Base-by-base conservation (phyloP, 306 rosid species). In the Begonia peltatifolia region DNA sequence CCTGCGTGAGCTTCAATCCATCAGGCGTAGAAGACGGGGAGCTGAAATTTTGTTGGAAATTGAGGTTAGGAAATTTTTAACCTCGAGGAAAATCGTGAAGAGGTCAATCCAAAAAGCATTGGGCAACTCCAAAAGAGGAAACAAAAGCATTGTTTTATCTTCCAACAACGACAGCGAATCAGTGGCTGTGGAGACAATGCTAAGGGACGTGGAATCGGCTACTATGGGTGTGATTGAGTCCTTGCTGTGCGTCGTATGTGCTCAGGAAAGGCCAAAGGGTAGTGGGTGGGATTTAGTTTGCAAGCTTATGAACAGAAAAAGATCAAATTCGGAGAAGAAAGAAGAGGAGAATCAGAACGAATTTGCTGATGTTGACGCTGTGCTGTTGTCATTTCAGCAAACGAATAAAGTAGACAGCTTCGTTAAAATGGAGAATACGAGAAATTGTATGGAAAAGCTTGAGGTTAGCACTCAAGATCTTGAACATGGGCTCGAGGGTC, bases 21-120 rank as follows among this genome's bases (percentile, higher is more conserved):
- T 66, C 46, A 71, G 71, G 56, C 72, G 84, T 8, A 57, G 80
- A 53, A 64, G 76, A 69, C 15, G 73, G 2, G 68, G 64, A 48
- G 64, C 50, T 22, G 58, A 64, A 23, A 58, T 10, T 22, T 66
- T 52, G 16, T 63, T 65, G n/a, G 67, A 54, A 9, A 58, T 53
- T 15, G 84, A 67, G 72, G 69, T 64, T 14, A 68, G 48, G 54
- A 78, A 78, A 42, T 78, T 69, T 55, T 61, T 68, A 11, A 68
- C 74, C 62, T 74, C 84, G 9, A 64, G 75, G 48, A 78, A 71
- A 51, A 71, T 78, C 30, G 74, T 78, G 16, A 70, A 73, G 48
- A 73, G 69, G 54, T 74, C 74, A 43, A 55, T 61, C 50, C 67
- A 59, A 36, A 78, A 70, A 63, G 77, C 75, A 47, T 42, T 70